A percentile compares a stretch with the other conserved stretches of the same genome.
Evolutionary conservation across 352 stramenopile species (phyloP).

Genomic region (Phytophthora uliginosa): DNA sequence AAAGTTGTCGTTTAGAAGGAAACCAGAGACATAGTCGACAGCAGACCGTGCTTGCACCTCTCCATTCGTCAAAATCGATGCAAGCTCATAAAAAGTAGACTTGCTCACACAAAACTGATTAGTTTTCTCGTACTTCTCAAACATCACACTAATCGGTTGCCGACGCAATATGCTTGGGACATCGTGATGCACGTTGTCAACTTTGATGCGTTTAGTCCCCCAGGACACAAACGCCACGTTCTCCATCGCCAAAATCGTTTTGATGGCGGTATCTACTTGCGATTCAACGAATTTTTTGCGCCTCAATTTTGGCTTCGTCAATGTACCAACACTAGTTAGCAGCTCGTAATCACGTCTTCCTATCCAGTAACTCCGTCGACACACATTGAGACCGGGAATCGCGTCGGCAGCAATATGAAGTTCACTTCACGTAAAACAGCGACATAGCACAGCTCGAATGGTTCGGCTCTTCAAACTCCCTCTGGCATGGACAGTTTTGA

Average conservation of each 20-base stretch:
- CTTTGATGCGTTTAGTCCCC: slow-evolving; percentile 10
- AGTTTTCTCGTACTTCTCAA: slow-evolving; percentile 1
- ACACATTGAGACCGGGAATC: background rate
- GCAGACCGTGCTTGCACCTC: slow-evolving; percentile 4
- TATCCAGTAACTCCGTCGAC: slow-evolving; percentile 6
- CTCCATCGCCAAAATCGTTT: slow-evolving; percentile 2
- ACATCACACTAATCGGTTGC: slow-evolving; percentile 12
- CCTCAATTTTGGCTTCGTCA: background rate
- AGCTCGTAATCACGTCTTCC: slow-evolving; percentile 4
- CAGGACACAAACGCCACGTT: slow-evolving; percentile 9
- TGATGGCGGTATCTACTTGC: background rate
- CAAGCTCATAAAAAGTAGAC: background rate
- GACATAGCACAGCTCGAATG: background rate
- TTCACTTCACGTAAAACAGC: background rate
- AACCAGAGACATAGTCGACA: slow-evolving; percentile 12
- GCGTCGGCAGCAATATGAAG: background rate
- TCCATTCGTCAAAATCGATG: slow-evolving; percentile 12
- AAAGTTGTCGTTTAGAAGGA: slow-evolving; percentile 17
- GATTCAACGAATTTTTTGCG: slow-evolving; percentile 1
- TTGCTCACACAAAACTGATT: background rate
- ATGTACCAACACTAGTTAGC: background rate
- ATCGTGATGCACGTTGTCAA: background rate
- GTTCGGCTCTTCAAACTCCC: too few relatives aligned
- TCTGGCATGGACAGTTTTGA: too few relatives aligned
- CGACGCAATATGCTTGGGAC: slow-evolving; percentile 4